Evolutionary conservation across 345 rosid species (phyloP), one percentile per base, ranked within the genome.

Genomic region (Eucalyptus sp.): DNA sequence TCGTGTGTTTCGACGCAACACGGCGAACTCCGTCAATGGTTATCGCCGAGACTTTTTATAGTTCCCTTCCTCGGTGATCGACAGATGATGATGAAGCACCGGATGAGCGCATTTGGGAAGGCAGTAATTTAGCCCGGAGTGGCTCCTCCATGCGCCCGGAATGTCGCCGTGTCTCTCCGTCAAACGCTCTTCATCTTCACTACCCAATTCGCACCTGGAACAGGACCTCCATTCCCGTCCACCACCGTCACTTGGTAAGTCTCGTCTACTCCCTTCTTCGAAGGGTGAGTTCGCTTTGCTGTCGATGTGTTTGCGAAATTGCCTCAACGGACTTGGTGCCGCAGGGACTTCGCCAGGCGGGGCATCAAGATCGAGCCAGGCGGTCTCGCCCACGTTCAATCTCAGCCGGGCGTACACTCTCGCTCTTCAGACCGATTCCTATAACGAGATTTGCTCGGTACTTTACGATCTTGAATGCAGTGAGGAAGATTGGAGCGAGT

Each of bases 381-480:
- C 81, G 51, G 87, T 88, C 10, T 94, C 96, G 10, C 96, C 95
- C 66, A 86, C 89, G 33, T n/a, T 91, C 91, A 92, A 95, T 88
- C 94, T 96, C 89, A 88, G 54, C 88, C 91, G 48, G 46, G 95
- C 92, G 87, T 94, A 95, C 91, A 91, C 94, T 51, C 88, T 79
- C 88, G 94, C 93, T n/a, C 87, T 94, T 76, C 95, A 92, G 66
- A 92, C 96, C 87, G 87, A 92, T 56, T 97, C 98, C 87, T 96
- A 90, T 93, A 91, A 92, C n/a, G 96, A 96, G 86, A 94, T 94
- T 86, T 89, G 95, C 90, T 92, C 97, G 49, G 90, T 86, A 83
- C 87, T 94, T 90, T 93, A 71, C 10, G 91, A 48, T 17, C 43
- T 85, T 14, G 88, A 91, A 24, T 86, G 86, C 4, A 41, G 88